Evolutionary conservation across 179 eudicot species (phyloP), one percentile per base, ranked within the genome.

Genomic region (Pouteria campechiana): DNA sequence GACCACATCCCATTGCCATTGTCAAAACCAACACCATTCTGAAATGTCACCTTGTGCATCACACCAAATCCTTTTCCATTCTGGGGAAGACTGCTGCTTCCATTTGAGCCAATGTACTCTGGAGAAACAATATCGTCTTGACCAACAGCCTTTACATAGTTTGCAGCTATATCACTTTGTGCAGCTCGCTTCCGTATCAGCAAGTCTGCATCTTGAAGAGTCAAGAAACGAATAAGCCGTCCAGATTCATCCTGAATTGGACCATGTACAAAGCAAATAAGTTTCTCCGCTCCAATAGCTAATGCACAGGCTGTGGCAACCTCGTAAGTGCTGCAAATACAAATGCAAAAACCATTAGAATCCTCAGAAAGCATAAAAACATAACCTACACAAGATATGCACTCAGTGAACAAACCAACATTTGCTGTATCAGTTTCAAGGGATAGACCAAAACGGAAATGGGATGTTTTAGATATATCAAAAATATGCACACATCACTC

Each of bases 281-380:
- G 95, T 64, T 90, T 90, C 63, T 90, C 98, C 3, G 95, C 98
- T 32, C 75, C 73, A 57, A 90, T 86, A 59, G 98, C 93, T 60
- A 90, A 43, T 22, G 95, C 95, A 66, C 95, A 90, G 37, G 98
- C 98, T 48, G 95, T 90, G 34, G 95, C 98, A 60, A 90, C 95
- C 70, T 90, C 95, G 61, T 90, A 85, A 21, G 90, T 76, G 61
- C 98, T 90, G 76, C 43, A 60, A 31, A 46, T 15, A 34, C 30
- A 28, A 21, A 20, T 31, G 33, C 28, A 25, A 32, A 38, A 37
- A 29, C 16, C 22, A 50, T 55, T 49, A 55, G 35, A n/a, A n/a
- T n/a, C n/a, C n/a, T n/a, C n/a, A n/a, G n/a, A n/a, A n/a, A n/a
- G n/a, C n/a, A n/a, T n/a, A n/a, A n/a, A n/a, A n/a, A n/a, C n/a